phyloP scores from a whole-genome alignment of 345 rosid genomes.

The Mallotus nudiflorus region DNA sequence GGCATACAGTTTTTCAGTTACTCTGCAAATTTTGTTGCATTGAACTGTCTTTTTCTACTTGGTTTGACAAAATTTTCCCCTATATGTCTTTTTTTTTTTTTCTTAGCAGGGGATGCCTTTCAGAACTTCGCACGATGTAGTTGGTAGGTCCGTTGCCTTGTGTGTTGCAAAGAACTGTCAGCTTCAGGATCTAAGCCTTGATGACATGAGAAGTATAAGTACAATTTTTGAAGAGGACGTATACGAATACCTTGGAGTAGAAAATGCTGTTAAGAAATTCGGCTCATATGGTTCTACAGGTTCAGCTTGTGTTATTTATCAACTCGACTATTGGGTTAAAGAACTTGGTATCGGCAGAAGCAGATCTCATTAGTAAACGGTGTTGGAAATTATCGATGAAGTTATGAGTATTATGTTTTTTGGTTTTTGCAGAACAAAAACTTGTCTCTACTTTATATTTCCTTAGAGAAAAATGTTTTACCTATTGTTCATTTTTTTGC shows the following conservation, averaged over 20 bases:
- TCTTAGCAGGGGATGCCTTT: conserved; percentile 83
- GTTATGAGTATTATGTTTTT: no score
- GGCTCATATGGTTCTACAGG: conserved; percentile 80
- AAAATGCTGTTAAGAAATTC: conserved; percentile 76
- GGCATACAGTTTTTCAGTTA: no score
- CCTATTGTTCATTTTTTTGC: no score
- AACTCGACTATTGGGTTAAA: conserved; percentile 61
- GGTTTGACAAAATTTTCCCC: no score
- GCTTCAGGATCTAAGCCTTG: conserved; percentile 71
- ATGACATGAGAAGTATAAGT: conserved; percentile 60
- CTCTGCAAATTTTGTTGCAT: no score
- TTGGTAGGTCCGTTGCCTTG: conserved; percentile 80
- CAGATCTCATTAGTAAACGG: background rate
- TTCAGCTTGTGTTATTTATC: conserved; percentile 55
- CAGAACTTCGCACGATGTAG: conserved; percentile 92
- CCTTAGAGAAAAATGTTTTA: no score
- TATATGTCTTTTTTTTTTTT: no score
- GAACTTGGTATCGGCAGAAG: conserved; percentile 46
- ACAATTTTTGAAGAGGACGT: conserved; percentile 74
- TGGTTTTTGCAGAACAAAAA: no score
- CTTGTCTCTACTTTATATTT: no score
- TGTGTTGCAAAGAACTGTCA: conserved; percentile 71
- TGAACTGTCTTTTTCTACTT: no score
- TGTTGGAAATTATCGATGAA: background rate
- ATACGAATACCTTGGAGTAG: conserved; percentile 69